phyloP scores from a whole-genome alignment of 768 basidiomycete genomes.

The Psilocybe subaeruginosa region DNA sequence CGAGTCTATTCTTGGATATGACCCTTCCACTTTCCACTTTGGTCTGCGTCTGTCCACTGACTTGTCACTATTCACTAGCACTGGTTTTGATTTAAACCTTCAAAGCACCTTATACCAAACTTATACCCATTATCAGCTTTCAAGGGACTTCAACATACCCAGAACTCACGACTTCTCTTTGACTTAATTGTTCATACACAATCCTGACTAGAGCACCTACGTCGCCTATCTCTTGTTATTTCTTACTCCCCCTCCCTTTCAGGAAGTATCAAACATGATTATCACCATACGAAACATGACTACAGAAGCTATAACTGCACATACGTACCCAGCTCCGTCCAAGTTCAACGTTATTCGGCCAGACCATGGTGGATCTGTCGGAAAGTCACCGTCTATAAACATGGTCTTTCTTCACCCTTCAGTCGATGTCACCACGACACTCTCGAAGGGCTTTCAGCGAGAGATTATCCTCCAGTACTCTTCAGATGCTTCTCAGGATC shows the following conservation, averaged over 20 bases:
- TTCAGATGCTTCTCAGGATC: background rate
- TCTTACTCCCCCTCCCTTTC: too few species aligned
- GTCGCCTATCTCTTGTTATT: background rate
- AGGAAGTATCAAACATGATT: constrained; percentile 16
- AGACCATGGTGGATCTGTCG: background rate
- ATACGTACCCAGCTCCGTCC: constrained; percentile 14
- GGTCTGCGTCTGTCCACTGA: background rate
- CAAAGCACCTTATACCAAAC: background rate
- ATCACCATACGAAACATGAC: constrained; percentile 32
- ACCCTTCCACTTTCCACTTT: background rate
- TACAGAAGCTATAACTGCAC: constrained; percentile 23
- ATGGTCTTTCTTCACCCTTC: constrained; percentile 21
- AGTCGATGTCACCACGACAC: constrained; percentile 17
- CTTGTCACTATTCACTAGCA: too few species aligned
- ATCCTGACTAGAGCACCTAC: too few species aligned
- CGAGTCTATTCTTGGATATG: background rate
- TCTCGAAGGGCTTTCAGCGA: constrained; percentile 21
- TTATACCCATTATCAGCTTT: background rate
- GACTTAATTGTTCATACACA: too few species aligned
- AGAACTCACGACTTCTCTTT: too few species aligned
- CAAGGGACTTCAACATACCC: too few species aligned
- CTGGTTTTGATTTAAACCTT: background rate
- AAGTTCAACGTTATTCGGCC: constrained; percentile 14
- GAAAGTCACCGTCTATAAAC: background rate
- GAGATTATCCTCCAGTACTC: constrained; percentile 18